Evolutionary conservation across 495 filamentous ascomycete genomes (phyloP), one percentile per base, ranked within the genome.

Genomic region (Saxophila tyrrhenica): DNA sequence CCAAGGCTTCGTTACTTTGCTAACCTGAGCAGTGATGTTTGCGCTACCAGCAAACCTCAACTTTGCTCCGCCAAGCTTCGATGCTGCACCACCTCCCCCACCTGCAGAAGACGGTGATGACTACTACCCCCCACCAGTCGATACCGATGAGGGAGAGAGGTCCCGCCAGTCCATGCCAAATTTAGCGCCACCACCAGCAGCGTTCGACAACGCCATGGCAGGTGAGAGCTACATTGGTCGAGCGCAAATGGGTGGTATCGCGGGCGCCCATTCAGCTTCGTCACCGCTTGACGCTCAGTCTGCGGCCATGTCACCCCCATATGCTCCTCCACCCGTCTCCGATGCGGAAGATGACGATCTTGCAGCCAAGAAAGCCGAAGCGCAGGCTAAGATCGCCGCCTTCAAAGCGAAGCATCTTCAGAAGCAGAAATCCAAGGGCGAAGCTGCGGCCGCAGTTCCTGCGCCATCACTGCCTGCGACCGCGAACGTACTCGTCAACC

Each of bases 171-270:
- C 50, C 16, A 35, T 50, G 0, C 50, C 46, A 3, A n/a, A 21
- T 20, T 47, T 51, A 13, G 39, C 57, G 25, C 38, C 23, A 16
- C 0, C 58, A 24, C 29, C 46, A 3, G 20, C 56, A 25, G 35
- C 56, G n/a, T n/a, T n/a, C 16, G 47, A 59, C 20, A 54, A 66
- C 23, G 13, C 51, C 22, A 64, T 58, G 10, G 63, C 49, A 43
- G 63, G 65, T 11, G 65, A 65, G 32, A 55, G 56, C 9, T 65
- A 58, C 45, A 35, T 79, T 25, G 78, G 79, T 29, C 82, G 84
- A 24, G 71, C 84, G 53, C 81, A 67, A 25, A 65, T 81, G 65
- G 65, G 63, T 44, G 53, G 46, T 16, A 42, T 22, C 13, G 17
- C 17, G 29, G 16, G 11, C 10, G 21, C 29, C 21, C 49, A n/a